A percentile compares a stretch with the other conserved stretches of the same genome.
These are phyloP conservation scores for Fomitopsis pinicola DNA, from an alignment of 1,284 basidiomycete species.

Conservation along the genomic window DNA sequence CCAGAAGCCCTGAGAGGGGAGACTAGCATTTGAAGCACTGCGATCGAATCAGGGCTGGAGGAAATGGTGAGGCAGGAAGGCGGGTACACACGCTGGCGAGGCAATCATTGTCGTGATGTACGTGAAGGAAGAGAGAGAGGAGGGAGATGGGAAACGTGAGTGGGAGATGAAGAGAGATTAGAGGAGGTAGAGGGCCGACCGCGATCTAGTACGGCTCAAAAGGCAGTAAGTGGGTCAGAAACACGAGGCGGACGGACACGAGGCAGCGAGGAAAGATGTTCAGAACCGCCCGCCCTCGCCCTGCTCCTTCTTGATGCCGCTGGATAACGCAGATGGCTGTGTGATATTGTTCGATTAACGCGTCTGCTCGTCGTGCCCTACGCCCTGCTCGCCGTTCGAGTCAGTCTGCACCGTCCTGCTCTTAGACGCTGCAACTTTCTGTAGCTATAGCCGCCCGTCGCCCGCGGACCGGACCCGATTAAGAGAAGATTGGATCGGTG, in stretches of 20 bases:
- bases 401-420: neutral
- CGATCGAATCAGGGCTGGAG: conserved; percentile 29
- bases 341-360: conserved; percentile 10
- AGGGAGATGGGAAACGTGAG: conserved; percentile 12
- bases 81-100: conserved; percentile 67
- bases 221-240: conserved; percentile 12
- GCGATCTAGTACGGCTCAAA: conserved; percentile 19
- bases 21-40: conserved; percentile 63
- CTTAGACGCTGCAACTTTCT: no score
- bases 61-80: conserved; percentile 18
- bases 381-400: conserved; percentile 10
- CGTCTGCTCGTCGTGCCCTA: conserved; percentile 5
- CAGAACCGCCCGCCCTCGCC: conserved; percentile 3
- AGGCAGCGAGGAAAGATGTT: conserved; percentile 20
- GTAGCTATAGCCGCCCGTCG: neutral
- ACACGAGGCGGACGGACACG: conserved; percentile 26
- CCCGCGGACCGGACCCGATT: neutral
- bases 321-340: conserved; percentile 9
- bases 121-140: neutral
- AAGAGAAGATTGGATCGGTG: neutral
- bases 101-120: conserved; percentile 52
- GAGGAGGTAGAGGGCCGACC: conserved; percentile 6
- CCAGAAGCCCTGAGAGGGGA: conserved; percentile 55
- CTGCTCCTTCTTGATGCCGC: conserved; percentile 9
- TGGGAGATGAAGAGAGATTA: conserved; percentile 7